phyloP scores from a whole-genome alignment of 352 stramenopile genomes.

The Blastocystis sp. region DNA sequence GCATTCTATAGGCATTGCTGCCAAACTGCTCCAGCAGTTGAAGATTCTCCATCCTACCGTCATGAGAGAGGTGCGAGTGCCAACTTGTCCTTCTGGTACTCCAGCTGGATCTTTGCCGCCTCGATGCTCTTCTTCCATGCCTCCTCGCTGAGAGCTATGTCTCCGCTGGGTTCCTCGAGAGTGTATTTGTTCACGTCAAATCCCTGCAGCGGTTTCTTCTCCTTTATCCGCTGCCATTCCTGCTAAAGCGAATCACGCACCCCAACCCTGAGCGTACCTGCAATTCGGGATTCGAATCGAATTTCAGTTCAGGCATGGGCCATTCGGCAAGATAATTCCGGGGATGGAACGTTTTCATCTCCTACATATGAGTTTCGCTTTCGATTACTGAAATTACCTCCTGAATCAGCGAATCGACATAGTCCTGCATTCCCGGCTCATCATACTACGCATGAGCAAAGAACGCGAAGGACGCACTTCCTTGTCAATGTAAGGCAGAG shows the following conservation, averaged over 20 bases:
- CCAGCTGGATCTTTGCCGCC: slow-evolving; percentile 17
- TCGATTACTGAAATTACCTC: background rate
- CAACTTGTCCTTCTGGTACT: slow-evolving; percentile 59
- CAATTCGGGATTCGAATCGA: background rate
- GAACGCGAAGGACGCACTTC: slow-evolving; percentile 2
- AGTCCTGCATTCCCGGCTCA: slow-evolving; percentile 55
- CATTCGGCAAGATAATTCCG: slow-evolving; percentile 47
- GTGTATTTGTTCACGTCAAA: slow-evolving; percentile 58
- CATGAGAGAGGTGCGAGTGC: background rate
- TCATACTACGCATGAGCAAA: background rate
- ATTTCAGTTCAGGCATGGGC: slow-evolving; percentile 54
- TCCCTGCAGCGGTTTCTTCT: slow-evolving; percentile 5
- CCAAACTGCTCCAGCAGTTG: slow-evolving; percentile 57
- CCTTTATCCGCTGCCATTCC: slow-evolving; percentile 14
- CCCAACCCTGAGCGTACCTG: slow-evolving; percentile 10
- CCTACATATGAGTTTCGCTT: background rate
- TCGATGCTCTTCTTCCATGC: slow-evolving; percentile 36
- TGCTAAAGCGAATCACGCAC: slow-evolving; percentile 23
- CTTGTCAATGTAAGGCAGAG: slow-evolving; percentile 47
- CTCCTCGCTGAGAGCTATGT: background rate
- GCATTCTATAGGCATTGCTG: slow-evolving; percentile 49
- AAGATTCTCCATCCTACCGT: slow-evolving; percentile 36
- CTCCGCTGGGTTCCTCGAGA: background rate
- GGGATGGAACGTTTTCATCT: slow-evolving; percentile 58
- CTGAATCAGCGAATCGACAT: slow-evolving; percentile 27